Conservation (phyloP, 2,329 filamentous ascomycete genomes). For the Beauveria bassiana region DNA sequence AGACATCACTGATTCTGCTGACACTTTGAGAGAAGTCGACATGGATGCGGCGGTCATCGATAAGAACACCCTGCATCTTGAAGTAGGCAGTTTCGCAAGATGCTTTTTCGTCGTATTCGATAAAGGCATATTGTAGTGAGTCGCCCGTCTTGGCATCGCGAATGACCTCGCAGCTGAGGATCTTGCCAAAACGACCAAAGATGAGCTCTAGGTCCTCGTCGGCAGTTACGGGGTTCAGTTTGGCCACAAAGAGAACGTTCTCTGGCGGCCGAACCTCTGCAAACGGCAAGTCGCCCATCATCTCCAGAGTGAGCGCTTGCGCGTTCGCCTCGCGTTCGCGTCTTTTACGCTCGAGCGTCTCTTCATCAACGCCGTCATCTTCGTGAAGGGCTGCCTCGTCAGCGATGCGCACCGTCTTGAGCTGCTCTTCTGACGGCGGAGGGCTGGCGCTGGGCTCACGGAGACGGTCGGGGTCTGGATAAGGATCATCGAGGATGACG, state of each 20-base stretch:
- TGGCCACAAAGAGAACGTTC: constrained; percentile 97
- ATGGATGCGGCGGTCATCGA: constrained; percentile 95
- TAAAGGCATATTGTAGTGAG: constrained; percentile 94
- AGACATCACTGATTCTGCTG: constrained; percentile 77
- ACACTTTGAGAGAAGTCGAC: constrained; percentile 98
- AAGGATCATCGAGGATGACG: constrained; percentile 85
- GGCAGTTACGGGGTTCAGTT: constrained; percentile 91
- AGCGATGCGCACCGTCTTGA: constrained; percentile 84
- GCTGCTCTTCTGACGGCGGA: constrained; percentile 71
- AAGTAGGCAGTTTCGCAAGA: constrained; percentile 94
- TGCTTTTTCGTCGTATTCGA: constrained; percentile 88
- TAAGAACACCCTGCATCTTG: constrained; percentile 97
- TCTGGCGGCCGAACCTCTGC: constrained; percentile 96
- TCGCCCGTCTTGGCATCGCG: constrained; percentile 89
- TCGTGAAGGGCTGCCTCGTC: constrained; percentile 78
- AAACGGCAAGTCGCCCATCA: constrained; percentile 95
- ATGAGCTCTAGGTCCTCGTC: constrained; percentile 93
- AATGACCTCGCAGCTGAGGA: constrained; percentile 93
- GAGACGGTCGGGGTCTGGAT: constrained; percentile 70
- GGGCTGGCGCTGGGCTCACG: constrained; percentile 74
- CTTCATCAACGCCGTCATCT: constrained; percentile 64
- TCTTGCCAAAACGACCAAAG: constrained; percentile 92
- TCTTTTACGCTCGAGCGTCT: constrained; percentile 69
- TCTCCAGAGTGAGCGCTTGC: constrained; percentile 89
- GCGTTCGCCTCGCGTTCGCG: constrained; percentile 86